Evolutionary conservation across 148 eudicot genomes (phyloP).

Genomic region (Camellia lanceoleosa): DNA sequence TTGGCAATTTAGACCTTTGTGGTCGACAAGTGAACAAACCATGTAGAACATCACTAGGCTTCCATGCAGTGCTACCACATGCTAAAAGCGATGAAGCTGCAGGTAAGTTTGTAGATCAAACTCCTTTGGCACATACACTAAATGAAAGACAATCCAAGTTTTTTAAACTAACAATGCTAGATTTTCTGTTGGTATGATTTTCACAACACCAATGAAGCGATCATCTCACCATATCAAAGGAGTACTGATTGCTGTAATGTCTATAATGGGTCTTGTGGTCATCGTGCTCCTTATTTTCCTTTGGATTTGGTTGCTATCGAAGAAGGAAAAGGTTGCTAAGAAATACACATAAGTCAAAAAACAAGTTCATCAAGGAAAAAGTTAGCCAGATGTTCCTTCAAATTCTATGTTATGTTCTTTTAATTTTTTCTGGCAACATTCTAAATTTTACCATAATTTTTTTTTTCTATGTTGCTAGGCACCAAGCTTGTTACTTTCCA

Average conservation of each 20-base stretch:
- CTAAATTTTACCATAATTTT: background rate
- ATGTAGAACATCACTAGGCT: constrained; percentile 88
- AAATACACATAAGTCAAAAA: constrained; percentile 86
- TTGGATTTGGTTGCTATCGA: constrained; percentile 73
- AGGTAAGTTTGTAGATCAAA: constrained; percentile 34
- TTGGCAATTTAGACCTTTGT: constrained; percentile 87
- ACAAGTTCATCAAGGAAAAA: constrained; percentile 74
- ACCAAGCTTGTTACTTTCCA: constrained; percentile 85
- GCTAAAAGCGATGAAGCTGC: constrained; percentile 79
- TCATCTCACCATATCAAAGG: constrained; percentile 82
- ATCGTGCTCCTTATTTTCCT: constrained; percentile 61
- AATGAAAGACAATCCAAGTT: background rate
- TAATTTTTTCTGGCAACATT: background rate
- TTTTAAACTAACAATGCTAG: background rate
- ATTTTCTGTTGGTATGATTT: constrained; percentile 14
- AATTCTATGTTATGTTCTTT: background rate
- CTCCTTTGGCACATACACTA: background rate
- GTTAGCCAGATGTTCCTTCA: constrained; percentile 26
- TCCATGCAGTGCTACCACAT: constrained; percentile 93
- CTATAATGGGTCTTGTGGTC: constrained; percentile 57
- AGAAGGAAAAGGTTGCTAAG: constrained; percentile 88
- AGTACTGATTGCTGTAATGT: constrained; percentile 60
- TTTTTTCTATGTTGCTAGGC: constrained; percentile 34
- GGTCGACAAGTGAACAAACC: constrained; percentile 87
- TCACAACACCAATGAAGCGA: constrained; percentile 59